phyloP scores from a whole-genome alignment of 768 basidiomycete genomes.

The Boletus sensibilis region DNA sequence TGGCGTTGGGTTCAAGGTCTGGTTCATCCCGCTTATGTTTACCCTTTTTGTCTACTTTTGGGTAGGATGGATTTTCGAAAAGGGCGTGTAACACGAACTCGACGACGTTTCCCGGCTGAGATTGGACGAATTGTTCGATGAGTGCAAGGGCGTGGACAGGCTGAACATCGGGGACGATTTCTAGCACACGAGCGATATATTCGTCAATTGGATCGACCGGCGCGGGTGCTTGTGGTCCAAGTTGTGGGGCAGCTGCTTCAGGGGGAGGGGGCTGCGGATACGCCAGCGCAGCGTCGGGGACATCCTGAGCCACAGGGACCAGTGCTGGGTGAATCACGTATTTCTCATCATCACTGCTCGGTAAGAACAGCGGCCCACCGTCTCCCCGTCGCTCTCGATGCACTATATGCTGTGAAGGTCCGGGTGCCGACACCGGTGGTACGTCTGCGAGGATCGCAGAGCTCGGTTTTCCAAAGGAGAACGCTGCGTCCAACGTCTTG shows the following conservation, averaged over 20 bases:
- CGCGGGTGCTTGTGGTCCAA: neutral
- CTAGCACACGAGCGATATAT: constrained; percentile 52
- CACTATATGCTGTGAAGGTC: constrained; percentile 12
- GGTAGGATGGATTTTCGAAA: constrained; percentile 62
- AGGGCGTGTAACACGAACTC: constrained; percentile 58
- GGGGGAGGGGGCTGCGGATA: neutral
- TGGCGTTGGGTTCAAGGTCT: constrained; percentile 19
- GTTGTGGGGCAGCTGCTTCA: neutral
- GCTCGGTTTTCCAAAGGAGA: constrained; percentile 16
- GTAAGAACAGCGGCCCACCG: constrained; percentile 36
- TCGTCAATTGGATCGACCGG: constrained; percentile 25
- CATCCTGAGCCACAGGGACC: neutral
- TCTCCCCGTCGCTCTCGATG: neutral
- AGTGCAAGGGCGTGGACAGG: constrained; percentile 53
- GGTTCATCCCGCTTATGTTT: constrained; percentile 42
- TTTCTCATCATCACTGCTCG: constrained; percentile 37
- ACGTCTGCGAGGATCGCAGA: constrained; percentile 8
- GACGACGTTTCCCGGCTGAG: constrained; percentile 38
- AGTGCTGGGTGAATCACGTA: constrained; percentile 1
- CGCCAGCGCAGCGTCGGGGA: neutral
- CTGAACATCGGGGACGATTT: constrained; percentile 70
- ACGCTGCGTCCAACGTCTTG: neutral
- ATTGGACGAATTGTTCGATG: constrained; percentile 42
- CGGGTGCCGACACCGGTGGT: neutral
- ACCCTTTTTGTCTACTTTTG: constrained; percentile 49